phyloP scores from a whole-genome alignment of 805 yeast species.

The Tetrapisispora taiwanensis region DNA sequence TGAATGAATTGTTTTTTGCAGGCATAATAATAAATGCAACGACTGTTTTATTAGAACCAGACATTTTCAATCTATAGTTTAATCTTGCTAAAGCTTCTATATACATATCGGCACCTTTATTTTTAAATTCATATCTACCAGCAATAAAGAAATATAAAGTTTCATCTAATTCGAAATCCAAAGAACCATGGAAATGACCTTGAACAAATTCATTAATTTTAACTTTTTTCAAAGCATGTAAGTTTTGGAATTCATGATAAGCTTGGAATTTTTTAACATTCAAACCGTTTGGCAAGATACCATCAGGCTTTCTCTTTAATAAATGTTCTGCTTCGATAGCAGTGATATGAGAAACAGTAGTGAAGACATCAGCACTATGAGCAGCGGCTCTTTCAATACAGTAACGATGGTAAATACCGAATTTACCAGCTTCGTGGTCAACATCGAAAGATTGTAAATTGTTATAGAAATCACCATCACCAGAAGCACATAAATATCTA shows the following conservation, averaged over 20 bases:
- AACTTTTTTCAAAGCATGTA: constrained; percentile 85
- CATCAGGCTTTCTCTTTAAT: constrained; percentile 92
- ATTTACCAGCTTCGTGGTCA: constrained; percentile 94
- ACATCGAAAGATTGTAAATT: constrained; percentile 84
- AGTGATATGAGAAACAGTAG: constrained; percentile 94
- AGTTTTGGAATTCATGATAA: constrained; percentile 93
- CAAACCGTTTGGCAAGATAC: constrained; percentile 92
- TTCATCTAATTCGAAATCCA: constrained; percentile 88
- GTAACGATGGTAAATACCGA: constrained; percentile 94
- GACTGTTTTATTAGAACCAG: constrained; percentile 80
- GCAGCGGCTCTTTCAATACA: constrained; percentile 96
- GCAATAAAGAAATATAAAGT: constrained; percentile 93
- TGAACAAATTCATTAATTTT: constrained; percentile 89
- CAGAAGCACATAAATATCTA: constrained; percentile 92
- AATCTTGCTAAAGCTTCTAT: constrained; percentile 88
- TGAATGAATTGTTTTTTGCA: constrained; percentile 84
- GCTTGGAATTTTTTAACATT: constrained; percentile 95
- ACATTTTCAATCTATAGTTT: constrained; percentile 73
- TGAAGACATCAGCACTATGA: constrained; percentile 90
- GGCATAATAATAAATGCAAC: constrained; percentile 99
- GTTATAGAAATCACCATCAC: constrained; percentile 91
- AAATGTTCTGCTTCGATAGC: constrained; percentile 91
- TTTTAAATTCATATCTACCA: constrained; percentile 92
- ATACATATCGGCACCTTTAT: constrained; percentile 93
- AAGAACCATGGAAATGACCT: constrained; percentile 95